A percentile compares a stretch with the other conserved stretches of the same genome.
Conservation (phyloP, 2,329 filamentous ascomycete species). For the Ascomycota sp. region DNA sequence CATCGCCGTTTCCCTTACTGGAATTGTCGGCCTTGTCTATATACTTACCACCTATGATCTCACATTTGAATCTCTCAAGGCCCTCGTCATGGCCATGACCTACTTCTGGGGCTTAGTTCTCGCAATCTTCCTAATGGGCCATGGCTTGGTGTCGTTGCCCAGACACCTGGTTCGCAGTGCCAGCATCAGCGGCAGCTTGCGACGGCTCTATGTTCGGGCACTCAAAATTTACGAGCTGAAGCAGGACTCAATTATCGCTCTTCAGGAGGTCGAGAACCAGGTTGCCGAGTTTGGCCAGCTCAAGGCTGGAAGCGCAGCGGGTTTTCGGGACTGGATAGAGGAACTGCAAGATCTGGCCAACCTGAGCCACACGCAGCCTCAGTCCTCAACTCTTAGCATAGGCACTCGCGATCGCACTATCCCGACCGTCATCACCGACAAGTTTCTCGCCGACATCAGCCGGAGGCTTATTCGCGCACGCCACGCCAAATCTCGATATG, state of each 20-base stretch:
- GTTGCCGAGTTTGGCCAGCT: conserved; percentile 60
- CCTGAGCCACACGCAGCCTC: background rate
- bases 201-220: conserved; percentile 57
- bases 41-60: conserved; percentile 63
- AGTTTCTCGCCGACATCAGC: conserved; percentile 80
- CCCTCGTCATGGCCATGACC: conserved; percentile 74
- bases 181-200: conserved; percentile 52
- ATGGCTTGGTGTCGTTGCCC: conserved; percentile 82
- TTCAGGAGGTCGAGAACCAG: conserved; percentile 67
- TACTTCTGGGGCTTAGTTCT: conserved; percentile 86
- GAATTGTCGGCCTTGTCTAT: conserved; percentile 57
- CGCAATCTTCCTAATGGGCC: conserved; percentile 94
- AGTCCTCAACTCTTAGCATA: conserved; percentile 16
- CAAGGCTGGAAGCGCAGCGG: conserved; percentile 55
- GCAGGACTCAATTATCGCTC: conserved; percentile 58
- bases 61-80: conserved; percentile 54
- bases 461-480: conserved; percentile 62
- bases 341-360: conserved; percentile 31
- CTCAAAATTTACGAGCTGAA: conserved; percentile 72
- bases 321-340: conserved; percentile 88
- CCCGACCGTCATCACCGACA: conserved; percentile 74
- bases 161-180: conserved; percentile 62
- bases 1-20: conserved; percentile 52
- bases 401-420: conserved; percentile 26
- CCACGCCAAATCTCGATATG: conserved; percentile 65